Evolutionary conservation across 2,329 filamentous ascomycete species (phyloP).

Genomic region (Chrysoporthe cubensis): DNA sequence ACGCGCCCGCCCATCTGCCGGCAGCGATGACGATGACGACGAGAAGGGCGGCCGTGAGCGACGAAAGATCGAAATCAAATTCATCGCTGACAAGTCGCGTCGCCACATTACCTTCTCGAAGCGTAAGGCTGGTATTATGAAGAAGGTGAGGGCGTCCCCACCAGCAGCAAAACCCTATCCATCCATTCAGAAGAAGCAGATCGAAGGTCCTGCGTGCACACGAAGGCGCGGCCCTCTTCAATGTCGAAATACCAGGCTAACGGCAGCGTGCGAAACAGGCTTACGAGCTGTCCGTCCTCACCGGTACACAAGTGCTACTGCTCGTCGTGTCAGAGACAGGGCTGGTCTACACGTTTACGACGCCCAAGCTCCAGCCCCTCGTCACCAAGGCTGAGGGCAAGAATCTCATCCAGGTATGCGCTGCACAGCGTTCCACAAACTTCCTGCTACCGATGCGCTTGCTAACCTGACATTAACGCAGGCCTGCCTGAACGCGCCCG

Average conservation of each 20-base stretch:
- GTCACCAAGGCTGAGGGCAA: conserved; percentile 99
- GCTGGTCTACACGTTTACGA: conserved; percentile 97
- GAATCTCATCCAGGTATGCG: conserved; percentile 93
- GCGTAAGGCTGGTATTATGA: conserved; percentile 99
- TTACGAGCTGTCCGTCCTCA: conserved; percentile 96
- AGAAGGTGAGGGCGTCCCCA: conserved; percentile 71
- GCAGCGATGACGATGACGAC: conserved; percentile 95
- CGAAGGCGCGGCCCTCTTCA: neutral
- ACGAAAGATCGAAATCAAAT: conserved; percentile 99
- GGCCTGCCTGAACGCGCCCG: conserved; percentile 96
- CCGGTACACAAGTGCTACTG: conserved; percentile 94
- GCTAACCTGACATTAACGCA: conserved; percentile 47
- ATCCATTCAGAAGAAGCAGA: neutral
- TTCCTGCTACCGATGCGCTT: conserved; percentile 9
- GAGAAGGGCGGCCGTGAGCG: conserved; percentile 98
- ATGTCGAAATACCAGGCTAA: conserved; percentile 13
- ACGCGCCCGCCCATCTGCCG: conserved; percentile 78
- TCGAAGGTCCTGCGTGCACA: neutral
- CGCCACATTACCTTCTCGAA: conserved; percentile 99
- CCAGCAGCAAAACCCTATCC: neutral
- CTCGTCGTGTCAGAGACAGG: conserved; percentile 97
- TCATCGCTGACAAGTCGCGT: conserved; percentile 99
- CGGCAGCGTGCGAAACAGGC: conserved; percentile 55
- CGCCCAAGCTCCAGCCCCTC: conserved; percentile 95
- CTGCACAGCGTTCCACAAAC: conserved; percentile 26